Evolutionary conservation across 1,284 basidiomycete genomes (phyloP).

Genomic region (Quambalaria eucalypti): DNA sequence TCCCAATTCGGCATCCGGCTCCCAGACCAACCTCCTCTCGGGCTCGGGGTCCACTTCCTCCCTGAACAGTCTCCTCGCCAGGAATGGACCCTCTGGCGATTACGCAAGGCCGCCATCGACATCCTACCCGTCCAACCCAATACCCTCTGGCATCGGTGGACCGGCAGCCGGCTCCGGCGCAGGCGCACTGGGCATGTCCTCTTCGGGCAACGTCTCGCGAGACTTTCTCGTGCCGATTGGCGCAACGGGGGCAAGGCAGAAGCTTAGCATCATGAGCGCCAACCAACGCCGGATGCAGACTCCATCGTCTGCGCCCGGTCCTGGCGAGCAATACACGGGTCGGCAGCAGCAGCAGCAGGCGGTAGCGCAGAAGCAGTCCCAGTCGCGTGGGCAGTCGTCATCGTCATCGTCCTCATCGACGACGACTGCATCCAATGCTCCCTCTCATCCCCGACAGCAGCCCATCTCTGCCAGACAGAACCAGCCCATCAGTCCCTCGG

Average conservation of each 20-base stretch:
- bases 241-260: conserved; percentile 35
- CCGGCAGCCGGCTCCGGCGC: background rate
- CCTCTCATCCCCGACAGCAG: background rate
- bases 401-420: background rate
- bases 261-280: conserved; percentile 29
- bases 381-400: background rate
- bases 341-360: too few relatives aligned
- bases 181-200: background rate
- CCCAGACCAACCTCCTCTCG: too few relatives aligned
- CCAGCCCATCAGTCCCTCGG: background rate
- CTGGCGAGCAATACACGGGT: too few relatives aligned
- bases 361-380: too few relatives aligned
- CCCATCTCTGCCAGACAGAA: background rate
- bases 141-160: background rate
- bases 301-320: background rate
- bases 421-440: background rate
- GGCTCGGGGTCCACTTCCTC: too few relatives aligned
- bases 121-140: too few relatives aligned
- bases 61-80: background rate
- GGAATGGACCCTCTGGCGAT: background rate
- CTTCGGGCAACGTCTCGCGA: conserved; percentile 7
- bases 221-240: conserved; percentile 39
- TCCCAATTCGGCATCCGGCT: too few relatives aligned
- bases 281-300: conserved; percentile 10
- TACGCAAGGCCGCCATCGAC: background rate